A percentile compares a stretch with the other conserved stretches of the same genome.
phyloP scores from a whole-genome alignment of 2,329 filamentous ascomycete species.

The Alternaria brassicicola region DNA sequence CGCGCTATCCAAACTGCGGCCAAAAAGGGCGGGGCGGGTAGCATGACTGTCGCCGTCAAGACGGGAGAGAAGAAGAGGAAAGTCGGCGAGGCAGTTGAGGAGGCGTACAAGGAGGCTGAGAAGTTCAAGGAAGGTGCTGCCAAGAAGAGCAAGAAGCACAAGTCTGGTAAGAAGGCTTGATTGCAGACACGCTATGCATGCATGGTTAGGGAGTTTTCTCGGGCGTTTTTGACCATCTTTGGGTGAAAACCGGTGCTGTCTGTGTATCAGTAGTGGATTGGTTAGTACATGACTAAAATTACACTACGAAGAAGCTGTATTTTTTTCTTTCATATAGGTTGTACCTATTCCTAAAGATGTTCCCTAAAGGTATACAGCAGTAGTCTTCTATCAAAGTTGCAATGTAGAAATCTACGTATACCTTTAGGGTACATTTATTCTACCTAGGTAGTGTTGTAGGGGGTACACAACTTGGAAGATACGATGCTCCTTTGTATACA shows the following conservation, averaged over 20 bases:
- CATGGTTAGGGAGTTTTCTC: neutral
- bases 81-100: constrained; percentile 61
- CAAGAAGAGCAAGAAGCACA: constrained; percentile 46
- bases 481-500: neutral
- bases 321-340: neutral
- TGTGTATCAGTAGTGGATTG: neutral
- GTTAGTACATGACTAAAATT: neutral
- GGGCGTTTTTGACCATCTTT: neutral
- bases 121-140: constrained; percentile 43
- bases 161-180: constrained; percentile 53
- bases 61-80: constrained; percentile 78
- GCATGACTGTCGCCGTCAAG: constrained; percentile 79
- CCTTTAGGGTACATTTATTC: neutral
- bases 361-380: neutral
- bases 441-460: neutral
- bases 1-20: constrained; percentile 67
- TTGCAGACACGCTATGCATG: neutral
- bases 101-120: constrained; percentile 51
- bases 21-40: constrained; percentile 58
- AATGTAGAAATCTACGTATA: neutral
- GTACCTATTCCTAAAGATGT: neutral
- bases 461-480: neutral
- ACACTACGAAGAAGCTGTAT: neutral
- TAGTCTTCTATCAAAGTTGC: neutral
- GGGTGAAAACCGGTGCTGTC: neutral